Evolutionary conservation across 2,329 filamentous ascomycete genomes (phyloP), one percentile per base, ranked within the genome.

Genomic region (Aspergillus caelatus): DNA sequence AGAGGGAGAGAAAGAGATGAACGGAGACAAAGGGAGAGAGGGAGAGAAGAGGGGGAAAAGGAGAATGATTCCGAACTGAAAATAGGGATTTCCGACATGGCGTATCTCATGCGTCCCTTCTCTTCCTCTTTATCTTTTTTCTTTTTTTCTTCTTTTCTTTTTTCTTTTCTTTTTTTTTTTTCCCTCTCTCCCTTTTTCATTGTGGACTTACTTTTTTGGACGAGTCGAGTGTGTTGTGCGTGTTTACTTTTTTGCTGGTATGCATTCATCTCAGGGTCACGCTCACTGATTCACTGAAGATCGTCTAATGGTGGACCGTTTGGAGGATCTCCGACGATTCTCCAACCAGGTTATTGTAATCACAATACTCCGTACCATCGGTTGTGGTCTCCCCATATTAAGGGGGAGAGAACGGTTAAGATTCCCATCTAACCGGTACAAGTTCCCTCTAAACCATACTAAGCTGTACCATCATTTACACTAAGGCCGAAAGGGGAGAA

Each of bases 61-160:
- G 52, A 55, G 30, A 55, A 55, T 55, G 26, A 23, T 26, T 48
- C 58, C 32, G 52, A 16, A 52, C 32, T 56, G 61, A 55, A 41
- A 56, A 57, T 55, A 55, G 39, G 39, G 16, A 41, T n/a, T n/a
- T 41, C 14, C 3, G 39, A 41, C 39, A 41, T 41, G 39, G 39
- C 16, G 30, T 55, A 43, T 58, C 55, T 62, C 41, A 58, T 52
- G 28, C 9, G 48, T n/a, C 11, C 19, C 28, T 10, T 19, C 23
- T 26, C 26, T 57, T 53, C 26, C 23, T 36, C 9, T 48, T 50
- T 30, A 23, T 36, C 9, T 39, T 50, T 30, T 39, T 21, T 61
- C 8, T 30, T 60, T 32, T 36, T 56, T 41, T 43, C 26, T 30
- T 56, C 19, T 21, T 10, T 10, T 32, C 6, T 3, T 32, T 32